Base-by-base conservation (phyloP, 352 stramenopile genomes). In the Phytophthora sp. region DNA sequence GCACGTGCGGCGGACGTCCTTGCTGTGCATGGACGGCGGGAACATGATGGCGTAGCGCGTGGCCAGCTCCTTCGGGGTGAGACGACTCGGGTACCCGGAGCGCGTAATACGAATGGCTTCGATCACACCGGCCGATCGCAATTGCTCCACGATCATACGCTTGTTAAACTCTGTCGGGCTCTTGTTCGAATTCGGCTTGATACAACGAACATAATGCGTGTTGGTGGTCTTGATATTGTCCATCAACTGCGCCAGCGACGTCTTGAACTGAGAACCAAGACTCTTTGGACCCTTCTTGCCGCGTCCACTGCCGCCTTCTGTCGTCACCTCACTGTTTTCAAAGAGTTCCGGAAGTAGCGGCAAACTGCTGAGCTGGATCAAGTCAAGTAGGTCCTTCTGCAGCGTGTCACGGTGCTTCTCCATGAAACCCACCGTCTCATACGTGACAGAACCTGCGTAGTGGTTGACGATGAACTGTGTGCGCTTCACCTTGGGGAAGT, bases 361-460 rank as follows among this genome's bases (percentile, higher is more conserved):
- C 11, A 94, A 61, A 45, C 63, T 85, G 55, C 88, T 96, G 13
- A 85, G 72, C 63, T 93, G 81, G 30, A 96, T 88, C 65, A 96
- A 70, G 49, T 94, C 84, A 58, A 98, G 89, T 49, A 99, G 74
- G 55, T 99, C 96, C 56, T 98, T 98, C 71, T 97, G 96, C 35
- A 99, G 77, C 8, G 86, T 96, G 65, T 98, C 93, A 46, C 93
- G 92, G 68, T 99, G 98, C 75, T 98, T 98, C 76, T 99, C 96
- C 75, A 98, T 95, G 75, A 99, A 99, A 18, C 93, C 94, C 4
- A 92, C 83, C 7, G 91, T 96, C 63, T 96, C 88, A 72, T 99
- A 99, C 12, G 87, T 96, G 42, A 99, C 96, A 2, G 89, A 71
- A 16, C 96, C 97, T 2, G 96, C 96, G 73, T 98, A 99, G 77